Evolutionary conservation across 768 basidiomycete species (phyloP).

Genomic region (Phaeotremella skinneri): DNA sequence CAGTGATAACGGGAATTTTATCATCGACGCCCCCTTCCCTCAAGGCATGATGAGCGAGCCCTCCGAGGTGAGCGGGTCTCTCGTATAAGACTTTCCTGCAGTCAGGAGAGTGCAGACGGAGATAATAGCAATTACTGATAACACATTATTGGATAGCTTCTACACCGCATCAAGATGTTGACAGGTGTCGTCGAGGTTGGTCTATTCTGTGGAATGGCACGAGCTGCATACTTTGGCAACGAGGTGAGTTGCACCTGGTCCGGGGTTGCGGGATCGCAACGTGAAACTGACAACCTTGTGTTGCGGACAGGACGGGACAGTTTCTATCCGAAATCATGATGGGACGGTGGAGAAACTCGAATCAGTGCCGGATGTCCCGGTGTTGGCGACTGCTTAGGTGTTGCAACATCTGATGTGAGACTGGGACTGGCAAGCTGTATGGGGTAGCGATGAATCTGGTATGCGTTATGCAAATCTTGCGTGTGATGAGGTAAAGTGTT

Average conservation of each 20-base stretch:
- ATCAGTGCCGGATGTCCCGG: slow-evolving; percentile 36
- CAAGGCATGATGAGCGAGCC: slow-evolving; percentile 67
- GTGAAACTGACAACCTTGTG: not conserved
- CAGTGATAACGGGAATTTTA: slow-evolving; percentile 93
- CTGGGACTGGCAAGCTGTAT: no score
- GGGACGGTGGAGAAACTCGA: slow-evolving; percentile 28
- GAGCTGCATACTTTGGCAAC: slow-evolving; percentile 83
- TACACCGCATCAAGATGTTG: slow-evolving; percentile 81
- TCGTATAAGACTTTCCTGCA: no score
- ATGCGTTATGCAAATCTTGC: no score
- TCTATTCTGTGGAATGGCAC: slow-evolving; percentile 86
- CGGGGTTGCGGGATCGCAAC: not conserved
- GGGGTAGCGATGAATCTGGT: no score
- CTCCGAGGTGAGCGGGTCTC: slow-evolving; percentile 59
- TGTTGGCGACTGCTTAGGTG: slow-evolving; percentile 10
- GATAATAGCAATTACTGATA: slow-evolving; percentile 12
- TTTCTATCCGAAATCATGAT: slow-evolving; percentile 27
- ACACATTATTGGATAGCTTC: slow-evolving; percentile 60
- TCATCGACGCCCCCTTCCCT: slow-evolving; percentile 92
- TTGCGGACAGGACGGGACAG: slow-evolving; percentile 35
- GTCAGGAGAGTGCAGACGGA: not conserved
- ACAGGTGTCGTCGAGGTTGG: slow-evolving; percentile 99
- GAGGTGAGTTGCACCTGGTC: slow-evolving; percentile 23
- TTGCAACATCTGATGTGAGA: not conserved
- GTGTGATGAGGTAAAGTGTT: no score